Evolutionary conservation across 1,139 yeast species (phyloP).

Genomic region (Protomyces lactucae-debilis): DNA sequence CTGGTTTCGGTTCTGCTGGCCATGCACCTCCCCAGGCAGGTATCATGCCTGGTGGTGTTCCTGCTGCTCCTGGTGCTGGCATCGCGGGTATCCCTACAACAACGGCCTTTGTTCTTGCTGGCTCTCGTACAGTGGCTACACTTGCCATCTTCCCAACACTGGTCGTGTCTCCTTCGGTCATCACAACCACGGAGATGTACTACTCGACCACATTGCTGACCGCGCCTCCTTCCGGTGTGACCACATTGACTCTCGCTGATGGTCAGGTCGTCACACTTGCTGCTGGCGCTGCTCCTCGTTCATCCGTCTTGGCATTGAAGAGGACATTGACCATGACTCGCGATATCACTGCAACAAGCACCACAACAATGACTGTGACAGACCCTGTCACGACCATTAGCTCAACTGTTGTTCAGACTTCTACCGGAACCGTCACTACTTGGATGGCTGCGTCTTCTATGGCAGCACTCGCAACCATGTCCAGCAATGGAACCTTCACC

Average conservation of each 20-base stretch:
- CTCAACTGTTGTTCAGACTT: background rate
- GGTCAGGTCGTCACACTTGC: background rate
- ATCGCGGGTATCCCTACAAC: background rate
- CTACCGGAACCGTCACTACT: background rate
- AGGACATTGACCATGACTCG: background rate
- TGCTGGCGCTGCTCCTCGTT: background rate
- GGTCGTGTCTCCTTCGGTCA: background rate
- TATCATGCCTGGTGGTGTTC: background rate
- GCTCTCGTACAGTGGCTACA: background rate
- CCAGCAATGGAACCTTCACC: background rate
- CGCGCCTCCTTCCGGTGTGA: background rate
- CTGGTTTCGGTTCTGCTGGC: background rate
- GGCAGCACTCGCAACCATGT: background rate
- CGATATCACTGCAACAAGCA: background rate
- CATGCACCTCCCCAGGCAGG: background rate
- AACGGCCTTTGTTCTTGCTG: background rate
- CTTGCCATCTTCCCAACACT: background rate
- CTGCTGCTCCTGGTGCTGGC: background rate
- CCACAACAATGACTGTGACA: background rate
- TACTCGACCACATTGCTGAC: background rate
- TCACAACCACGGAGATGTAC: background rate
- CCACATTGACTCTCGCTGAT: background rate
- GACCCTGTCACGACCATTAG: background rate
- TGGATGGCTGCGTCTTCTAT: background rate
- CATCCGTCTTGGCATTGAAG: background rate